These are phyloP conservation scores for Boletus reticulatus DNA, from an alignment of 768 basidiomycete species.

Conservation along the genomic window DNA sequence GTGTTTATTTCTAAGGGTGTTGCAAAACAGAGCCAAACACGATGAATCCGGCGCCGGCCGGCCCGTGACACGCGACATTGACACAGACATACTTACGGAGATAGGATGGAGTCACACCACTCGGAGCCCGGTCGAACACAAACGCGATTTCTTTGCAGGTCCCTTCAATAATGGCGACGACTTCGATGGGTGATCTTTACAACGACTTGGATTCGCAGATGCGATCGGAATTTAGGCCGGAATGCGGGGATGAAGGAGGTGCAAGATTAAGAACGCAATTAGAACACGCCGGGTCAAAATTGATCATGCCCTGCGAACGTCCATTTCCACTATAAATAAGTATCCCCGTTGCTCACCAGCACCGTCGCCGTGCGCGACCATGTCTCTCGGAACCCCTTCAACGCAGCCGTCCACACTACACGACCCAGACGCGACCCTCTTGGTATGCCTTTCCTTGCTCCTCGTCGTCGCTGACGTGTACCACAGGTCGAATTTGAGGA, in stretches of 20 bases:
- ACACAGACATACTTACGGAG: not conserved
- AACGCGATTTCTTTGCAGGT: not conserved
- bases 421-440: conserved; percentile 8
- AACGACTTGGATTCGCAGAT: conserved; percentile 11
- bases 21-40: conserved; percentile 18
- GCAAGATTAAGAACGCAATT: not conserved
- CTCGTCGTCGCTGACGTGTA: not conserved
- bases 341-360: not conserved
- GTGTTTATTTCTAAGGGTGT: conserved; percentile 25
- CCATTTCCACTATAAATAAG: conserved; percentile 13
- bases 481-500: conserved; percentile 40
- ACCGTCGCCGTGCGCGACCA: not conserved
- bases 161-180: conserved; percentile 4
- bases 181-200: conserved; percentile 11
- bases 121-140: not conserved
- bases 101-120: not conserved
- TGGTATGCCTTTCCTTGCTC: conserved; percentile 7
- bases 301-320: conserved; percentile 11
- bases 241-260: conserved; percentile 3
- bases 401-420: conserved; percentile 14
- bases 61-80: not conserved
- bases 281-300: conserved; percentile 2
- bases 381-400: conserved; percentile 11
- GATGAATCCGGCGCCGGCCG: conserved; percentile 4
- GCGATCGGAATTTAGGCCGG: not conserved